Evolutionary conservation across 106 monocot species (phyloP), one percentile per base, ranked within the genome.

Genomic region (Triglochin maritima): DNA sequence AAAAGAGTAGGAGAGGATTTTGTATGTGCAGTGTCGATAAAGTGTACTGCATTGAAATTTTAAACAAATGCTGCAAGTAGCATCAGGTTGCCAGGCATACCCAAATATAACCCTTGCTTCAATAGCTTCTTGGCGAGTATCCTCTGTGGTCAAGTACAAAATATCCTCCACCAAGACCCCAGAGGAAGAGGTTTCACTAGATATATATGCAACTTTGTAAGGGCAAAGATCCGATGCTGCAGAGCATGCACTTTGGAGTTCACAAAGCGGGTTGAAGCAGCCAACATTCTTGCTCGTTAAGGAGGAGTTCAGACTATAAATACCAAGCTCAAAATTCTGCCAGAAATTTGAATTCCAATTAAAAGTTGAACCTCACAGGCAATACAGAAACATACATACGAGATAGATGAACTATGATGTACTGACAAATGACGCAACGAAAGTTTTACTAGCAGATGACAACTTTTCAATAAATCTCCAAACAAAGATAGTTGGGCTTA

Each of bases 111-210:
- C 79, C 1, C 64, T 81, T 66, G 88, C 80, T 80, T 86, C 64
- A 70, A 84, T 67, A 63, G 81, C 53, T 77, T 88, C 56, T 47
- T 63, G 42, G 45, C 58, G 76, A 49, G 67, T 44, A 70, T 80
- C 79, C 51, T 91, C 88, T 1, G 87, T 86, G 55, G 66, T 81
- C 57, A 96, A 60, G 78, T 96, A 84, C 66, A 96, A 61, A 56
- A 91, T 66, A 82, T 96, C 96, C 79, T 91, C 79, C 54, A 96
- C 78, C 65, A 96, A 64, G 63, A 76, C 53, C 29, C 96, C 96
- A 62, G 84, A 79, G 51, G 96, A 84, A 29, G 96, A 88, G 17
- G 96, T 96, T 59, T 85, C 76, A 58, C 69, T 73, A 58, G 96
- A 88, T 57, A 91, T 74, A 79, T 96, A 96, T 44, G 77, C 69